A percentile compares a stretch with the other conserved stretches of the same genome.
Evolutionary conservation across 176 grass and related monocot genomes (phyloP).

Genomic region (Musa acuminata): DNA sequence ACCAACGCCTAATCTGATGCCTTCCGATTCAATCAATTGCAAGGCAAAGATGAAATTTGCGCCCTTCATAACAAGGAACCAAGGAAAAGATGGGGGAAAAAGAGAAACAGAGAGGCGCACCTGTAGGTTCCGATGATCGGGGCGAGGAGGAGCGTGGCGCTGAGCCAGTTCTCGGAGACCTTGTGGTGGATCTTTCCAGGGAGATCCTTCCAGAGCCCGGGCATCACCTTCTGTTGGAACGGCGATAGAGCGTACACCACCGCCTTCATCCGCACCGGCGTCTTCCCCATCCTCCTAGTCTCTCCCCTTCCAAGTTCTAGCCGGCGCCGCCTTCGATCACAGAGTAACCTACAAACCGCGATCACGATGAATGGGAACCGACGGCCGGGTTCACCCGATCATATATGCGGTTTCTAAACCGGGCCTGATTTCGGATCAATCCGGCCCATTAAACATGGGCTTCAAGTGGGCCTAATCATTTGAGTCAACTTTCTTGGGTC

Average conservation of each 20-base stretch:
- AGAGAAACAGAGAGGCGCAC: slow-evolving; percentile 18
- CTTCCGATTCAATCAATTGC: not conserved
- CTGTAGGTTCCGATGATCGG: slow-evolving; percentile 82
- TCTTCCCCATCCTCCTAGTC: slow-evolving; percentile 60
- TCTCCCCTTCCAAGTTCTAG: not conserved
- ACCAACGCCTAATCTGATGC: not conserved
- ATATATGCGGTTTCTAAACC: no score
- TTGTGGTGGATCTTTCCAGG: slow-evolving; percentile 97
- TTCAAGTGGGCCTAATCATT: no score
- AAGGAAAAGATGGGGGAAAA: not conserved
- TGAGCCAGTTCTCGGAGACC: slow-evolving; percentile 99
- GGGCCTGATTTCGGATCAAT: no score
- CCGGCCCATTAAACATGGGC: no score
- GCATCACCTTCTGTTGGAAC: slow-evolving; percentile 99
- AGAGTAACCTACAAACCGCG: no score
- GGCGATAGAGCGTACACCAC: slow-evolving; percentile 92
- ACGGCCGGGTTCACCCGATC: no score
- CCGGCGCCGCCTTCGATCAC: not conserved
- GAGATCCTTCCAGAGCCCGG: slow-evolving; percentile 94
- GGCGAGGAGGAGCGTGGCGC: slow-evolving; percentile 60
- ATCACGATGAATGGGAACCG: no score
- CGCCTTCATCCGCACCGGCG: slow-evolving; percentile 86
- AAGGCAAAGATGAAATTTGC: not conserved
- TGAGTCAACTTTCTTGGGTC: no score
- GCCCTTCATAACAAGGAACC: not conserved